Conservation (phyloP, 768 basidiomycete species). For the Russula vinacea region DNA sequence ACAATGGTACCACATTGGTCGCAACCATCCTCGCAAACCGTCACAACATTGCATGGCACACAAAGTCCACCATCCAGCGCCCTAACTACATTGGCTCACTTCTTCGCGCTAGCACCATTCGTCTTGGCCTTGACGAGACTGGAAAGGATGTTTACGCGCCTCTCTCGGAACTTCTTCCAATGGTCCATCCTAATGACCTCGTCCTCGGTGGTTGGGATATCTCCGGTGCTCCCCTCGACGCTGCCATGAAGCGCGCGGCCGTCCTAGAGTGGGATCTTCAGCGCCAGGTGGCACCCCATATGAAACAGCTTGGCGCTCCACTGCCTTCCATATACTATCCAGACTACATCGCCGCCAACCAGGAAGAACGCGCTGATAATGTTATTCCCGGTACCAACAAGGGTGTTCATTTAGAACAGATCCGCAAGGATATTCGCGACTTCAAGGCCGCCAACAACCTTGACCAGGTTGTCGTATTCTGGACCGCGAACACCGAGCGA, state of each 20-base stretch:
- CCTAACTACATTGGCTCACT: slow-evolving; percentile 98
- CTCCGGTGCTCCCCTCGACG: slow-evolving; percentile 76
- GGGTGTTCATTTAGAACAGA: slow-evolving; percentile 84
- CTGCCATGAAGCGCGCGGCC: slow-evolving; percentile 89
- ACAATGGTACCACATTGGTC: slow-evolving; percentile 92
- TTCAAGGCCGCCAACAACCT: slow-evolving; percentile 84
- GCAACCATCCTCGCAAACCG: slow-evolving; percentile 96
- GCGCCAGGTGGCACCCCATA: slow-evolving; percentile 85
- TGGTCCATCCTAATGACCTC: slow-evolving; percentile 98
- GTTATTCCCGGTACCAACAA: slow-evolving; percentile 83
- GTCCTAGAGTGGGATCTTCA: slow-evolving; percentile 97
- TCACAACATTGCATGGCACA: slow-evolving; percentile 92
- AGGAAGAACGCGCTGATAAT: slow-evolving; percentile 94
- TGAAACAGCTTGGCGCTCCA: slow-evolving; percentile 76
- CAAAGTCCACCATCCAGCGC: slow-evolving; percentile 85
- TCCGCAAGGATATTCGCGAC: slow-evolving; percentile 88
- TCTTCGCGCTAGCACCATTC: slow-evolving; percentile 91
- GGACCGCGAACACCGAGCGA: slow-evolving; percentile 99
- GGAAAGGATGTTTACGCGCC: slow-evolving; percentile 93
- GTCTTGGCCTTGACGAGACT: slow-evolving; percentile 75
- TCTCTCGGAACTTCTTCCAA: slow-evolving; percentile 87
- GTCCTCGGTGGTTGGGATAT: slow-evolving; percentile 99
- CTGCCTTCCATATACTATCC: slow-evolving; percentile 96
- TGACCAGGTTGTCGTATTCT: slow-evolving; percentile 90
- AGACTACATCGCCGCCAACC: slow-evolving; percentile 97